A percentile compares a stretch with the other conserved stretches of the same genome.
These are phyloP conservation scores for Yamadazyma pseudoaaseri DNA, from an alignment of 1,139 yeast species.

Conservation along the genomic window DNA sequence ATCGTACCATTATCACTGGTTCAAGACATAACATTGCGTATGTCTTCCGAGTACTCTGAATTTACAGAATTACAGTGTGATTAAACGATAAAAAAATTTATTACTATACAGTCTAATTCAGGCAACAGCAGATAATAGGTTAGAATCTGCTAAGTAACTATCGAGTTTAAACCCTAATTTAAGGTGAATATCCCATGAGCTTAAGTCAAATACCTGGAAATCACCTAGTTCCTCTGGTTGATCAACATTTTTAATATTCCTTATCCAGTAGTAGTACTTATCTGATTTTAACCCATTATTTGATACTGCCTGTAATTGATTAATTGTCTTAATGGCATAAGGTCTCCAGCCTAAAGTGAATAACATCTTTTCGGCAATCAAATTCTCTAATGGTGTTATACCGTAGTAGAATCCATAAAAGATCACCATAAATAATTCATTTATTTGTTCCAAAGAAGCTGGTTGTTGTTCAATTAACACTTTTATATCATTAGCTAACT, in stretches of 20 bases:
- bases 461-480: conserved; percentile 15
- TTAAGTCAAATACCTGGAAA: conserved; percentile 45
- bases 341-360: conserved; percentile 48
- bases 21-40: no score
- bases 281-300: conserved; percentile 14
- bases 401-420: conserved; percentile 64
- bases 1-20: no score
- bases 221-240: conserved; percentile 34
- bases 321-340: conserved; percentile 20
- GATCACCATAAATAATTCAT: conserved; percentile 46
- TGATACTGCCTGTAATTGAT: conserved; percentile 7
- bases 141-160: conserved; percentile 10
- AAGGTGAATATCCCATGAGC: conserved; percentile 42
- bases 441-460: conserved; percentile 17
- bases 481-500: conserved; percentile 31
- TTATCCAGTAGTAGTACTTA: conserved; percentile 38
- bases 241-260: conserved; percentile 16
- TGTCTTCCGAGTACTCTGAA: no score
- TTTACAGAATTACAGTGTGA: no score
- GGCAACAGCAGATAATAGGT: conserved; percentile 8
- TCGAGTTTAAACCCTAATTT: conserved; percentile 32
- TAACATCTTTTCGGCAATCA: conserved; percentile 43
- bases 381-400: conserved; percentile 48
- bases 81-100: no score
- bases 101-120: no score